Evolutionary conservation across 208 protist species (phyloP), one percentile per base, ranked within the genome.

Genomic region (Phytomonas francai): DNA sequence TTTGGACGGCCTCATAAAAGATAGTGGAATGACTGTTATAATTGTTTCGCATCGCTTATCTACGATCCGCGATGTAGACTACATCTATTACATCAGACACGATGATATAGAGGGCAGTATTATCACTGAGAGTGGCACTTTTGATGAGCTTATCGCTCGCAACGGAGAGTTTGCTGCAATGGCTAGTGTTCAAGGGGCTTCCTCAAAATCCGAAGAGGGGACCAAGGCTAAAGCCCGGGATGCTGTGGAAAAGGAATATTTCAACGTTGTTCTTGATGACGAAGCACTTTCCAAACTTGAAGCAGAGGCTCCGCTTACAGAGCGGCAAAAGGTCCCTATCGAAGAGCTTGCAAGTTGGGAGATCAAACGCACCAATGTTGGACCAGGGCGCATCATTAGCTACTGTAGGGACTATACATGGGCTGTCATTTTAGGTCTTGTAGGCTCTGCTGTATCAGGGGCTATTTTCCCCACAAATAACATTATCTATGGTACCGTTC

Each of bases 41-140:
- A 75, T 96, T n/a, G 91, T 97, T 79, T 92, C 93, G 14, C 93
- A 97, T 45, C 81, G 91, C 56, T 80, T 97, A 12, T 77, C 79
- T n/a, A 97, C 92, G 31, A 89, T 97, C 59, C 80, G 78, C 58
- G 71, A 93, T 65, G 86, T 93, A 59, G 91, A 97, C 76, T 80
- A 83, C 63, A 95, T 97, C 65, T 89, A 88, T 71, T 91, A 83
- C 81, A 68, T 93, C 34, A 72, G 68, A 39, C 80, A 83, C 69
- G 80, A 90, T 63, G 87, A 76, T 39, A 82, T 68, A 28, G 60
- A 74, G 42, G 84, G 84, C 36, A 88, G 78, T 73, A 56, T 1
- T 59, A 88, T 93, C 65, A 32, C 71, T 0, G 87, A 91, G 68
- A 59, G 63, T 30, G 87, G 87, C 61, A 85, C 74, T 33, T 90